Evolutionary conservation across 1,284 basidiomycete species (phyloP).

Genomic region (Ceratobasidium theobromae): DNA sequence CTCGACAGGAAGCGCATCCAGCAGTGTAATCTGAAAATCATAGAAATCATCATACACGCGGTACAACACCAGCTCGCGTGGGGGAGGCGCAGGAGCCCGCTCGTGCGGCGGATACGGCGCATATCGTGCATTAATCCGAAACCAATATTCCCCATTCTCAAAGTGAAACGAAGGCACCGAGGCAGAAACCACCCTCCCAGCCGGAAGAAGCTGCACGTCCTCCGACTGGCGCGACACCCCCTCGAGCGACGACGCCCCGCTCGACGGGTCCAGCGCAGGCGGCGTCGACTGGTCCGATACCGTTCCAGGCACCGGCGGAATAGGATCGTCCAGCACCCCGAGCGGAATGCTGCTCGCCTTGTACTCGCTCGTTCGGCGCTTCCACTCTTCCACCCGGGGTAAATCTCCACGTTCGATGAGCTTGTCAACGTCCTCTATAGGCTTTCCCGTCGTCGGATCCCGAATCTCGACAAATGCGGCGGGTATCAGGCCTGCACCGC

Average conservation of each 20-base stretch:
- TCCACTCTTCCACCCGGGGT: conserved; percentile 98
- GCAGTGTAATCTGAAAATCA: conserved; percentile 90
- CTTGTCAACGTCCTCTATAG: conserved; percentile 62
- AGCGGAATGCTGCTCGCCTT: conserved; percentile 95
- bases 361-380: conserved; percentile 90
- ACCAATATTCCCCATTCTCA: conserved; percentile 97
- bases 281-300: conserved; percentile 41
- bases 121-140: conserved; percentile 87
- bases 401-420: conserved; percentile 84
- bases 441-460: conserved; percentile 81
- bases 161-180: conserved; percentile 95
- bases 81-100: conserved; percentile 57
- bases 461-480: conserved; percentile 95
- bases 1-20: conserved; percentile 85
- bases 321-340: conserved; percentile 77
- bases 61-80: conserved; percentile 86
- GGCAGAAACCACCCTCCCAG: conserved; percentile 86
- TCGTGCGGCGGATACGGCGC: conserved; percentile 63
- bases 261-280: conserved; percentile 39
- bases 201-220: conserved; percentile 53
- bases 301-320: conserved; percentile 42
- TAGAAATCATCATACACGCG: conserved; percentile 98
- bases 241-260: conserved; percentile 33
- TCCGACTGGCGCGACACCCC: conserved; percentile 10
- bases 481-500: conserved; percentile 94